These are phyloP conservation scores for Holtermanniella nyarrowii DNA, from an alignment of 768 basidiomycete species.

Conservation along the genomic window DNA sequence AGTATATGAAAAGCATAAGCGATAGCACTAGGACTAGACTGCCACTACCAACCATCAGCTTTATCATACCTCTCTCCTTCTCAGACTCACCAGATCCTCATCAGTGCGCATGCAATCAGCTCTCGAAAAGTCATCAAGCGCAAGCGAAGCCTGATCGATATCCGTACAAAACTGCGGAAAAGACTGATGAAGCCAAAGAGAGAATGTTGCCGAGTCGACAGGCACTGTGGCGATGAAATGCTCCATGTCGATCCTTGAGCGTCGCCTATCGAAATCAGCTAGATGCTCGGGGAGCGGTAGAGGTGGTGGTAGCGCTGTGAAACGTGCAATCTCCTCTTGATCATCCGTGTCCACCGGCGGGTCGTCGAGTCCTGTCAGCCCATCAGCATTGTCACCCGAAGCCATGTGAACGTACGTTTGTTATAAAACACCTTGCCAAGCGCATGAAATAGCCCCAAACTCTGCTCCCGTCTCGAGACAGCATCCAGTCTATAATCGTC, in stretches of 20 bases:
- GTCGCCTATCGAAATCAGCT: constrained; percentile 51
- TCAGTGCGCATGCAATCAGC: constrained; percentile 40
- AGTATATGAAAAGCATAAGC: constrained; percentile 72
- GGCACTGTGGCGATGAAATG: constrained; percentile 45
- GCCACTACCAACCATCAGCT: constrained; percentile 30
- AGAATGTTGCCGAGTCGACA: constrained; percentile 79
- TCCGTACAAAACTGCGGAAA: constrained; percentile 73
- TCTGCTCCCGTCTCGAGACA: constrained; percentile 73
- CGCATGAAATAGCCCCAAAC: constrained; percentile 77
- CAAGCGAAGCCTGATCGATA: constrained; percentile 50
- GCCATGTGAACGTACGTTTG: constrained; percentile 56
- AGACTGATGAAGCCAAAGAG: constrained; percentile 88
- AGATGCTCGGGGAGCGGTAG: constrained; percentile 53
- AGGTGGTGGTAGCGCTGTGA: constrained; percentile 50
- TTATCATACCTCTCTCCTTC: not conserved
- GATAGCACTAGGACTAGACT: constrained; percentile 35
- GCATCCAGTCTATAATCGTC: constrained; percentile 51
- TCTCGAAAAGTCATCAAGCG: constrained; percentile 27
- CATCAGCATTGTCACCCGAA: not conserved
- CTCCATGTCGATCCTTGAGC: constrained; percentile 68
- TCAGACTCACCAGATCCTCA: constrained; percentile 38
- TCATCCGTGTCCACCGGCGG: constrained; percentile 55
- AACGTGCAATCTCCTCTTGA: constrained; percentile 51
- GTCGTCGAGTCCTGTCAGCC: constrained; percentile 26
- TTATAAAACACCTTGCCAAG: constrained; percentile 91